Base-by-base conservation (phyloP, 352 stramenopile species). In the Phytophthora citrophthora region DNA sequence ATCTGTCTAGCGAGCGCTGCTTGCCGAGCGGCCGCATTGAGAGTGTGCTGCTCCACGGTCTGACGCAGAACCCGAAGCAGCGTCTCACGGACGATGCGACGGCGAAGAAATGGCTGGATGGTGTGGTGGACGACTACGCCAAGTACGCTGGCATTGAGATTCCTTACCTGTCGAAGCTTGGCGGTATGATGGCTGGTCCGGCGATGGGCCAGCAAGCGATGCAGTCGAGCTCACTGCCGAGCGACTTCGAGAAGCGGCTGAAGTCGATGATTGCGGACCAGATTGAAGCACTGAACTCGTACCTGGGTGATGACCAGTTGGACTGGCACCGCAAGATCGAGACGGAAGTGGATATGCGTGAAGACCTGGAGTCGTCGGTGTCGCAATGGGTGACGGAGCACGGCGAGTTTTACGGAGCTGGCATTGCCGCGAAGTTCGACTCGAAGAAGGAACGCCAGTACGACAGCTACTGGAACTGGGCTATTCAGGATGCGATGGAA, bases 391-490 rank as follows among this genome's bases (percentile, higher is more conserved):
- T 86, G 5, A 48, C 65, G 9, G 86, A 94, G 41, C 77, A 91
- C 44, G 81, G 78, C 13, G 82, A 87, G 53, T 64, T 70, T 12
- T 93, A 90, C 54, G 69, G 68, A 13, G 57, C 70, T 60, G 76
- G 80, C 16, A 86, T 94, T 54, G 44, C 61, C 47, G 51, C 77
- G 18, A 76, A 85, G 68, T 93, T 93, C 34, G 84, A 94, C 38
- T 62, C 72, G 16, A 82, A 82, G 32, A 92, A 91, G 72, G 81
- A 91, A 44, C 79, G 83, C 20, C 70, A 79, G 52, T 94, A 91
- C 62, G 81, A 91, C 64, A 91, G 81, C 55, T 91, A 82, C 66
- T 94, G 86, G 83, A 93, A 93, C 76, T 94, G 83, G 86, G 83
- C 76, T 18, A 54, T 90, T 16, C 83, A 92, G 63, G 83, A 91